These are phyloP conservation scores for Trypanosoma lewisi DNA, from an alignment of 208 protist species.

Conservation along the genomic window DNA sequence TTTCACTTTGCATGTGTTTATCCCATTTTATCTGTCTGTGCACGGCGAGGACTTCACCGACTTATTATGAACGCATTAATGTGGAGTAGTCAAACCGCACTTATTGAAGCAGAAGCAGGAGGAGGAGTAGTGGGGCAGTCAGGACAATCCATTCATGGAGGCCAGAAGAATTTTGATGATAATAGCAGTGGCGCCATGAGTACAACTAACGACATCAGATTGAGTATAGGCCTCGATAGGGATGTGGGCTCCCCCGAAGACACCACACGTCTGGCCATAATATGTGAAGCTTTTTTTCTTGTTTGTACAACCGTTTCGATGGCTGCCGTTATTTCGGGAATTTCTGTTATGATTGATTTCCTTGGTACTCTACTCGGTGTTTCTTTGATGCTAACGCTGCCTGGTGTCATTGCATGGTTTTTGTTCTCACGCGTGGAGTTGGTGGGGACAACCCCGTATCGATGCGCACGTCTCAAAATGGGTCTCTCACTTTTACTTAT, in stretches of 20 bases:
- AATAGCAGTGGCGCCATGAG: background rate
- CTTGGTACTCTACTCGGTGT: slow-evolving; percentile 59
- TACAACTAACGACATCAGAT: background rate
- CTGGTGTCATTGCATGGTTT: slow-evolving; percentile 53
- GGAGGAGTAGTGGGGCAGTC: background rate
- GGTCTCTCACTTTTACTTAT: slow-evolving; percentile 34
- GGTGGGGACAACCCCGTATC: slow-evolving; percentile 8
- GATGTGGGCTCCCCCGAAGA: slow-evolving; percentile 68
- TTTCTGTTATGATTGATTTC: slow-evolving; percentile 66
- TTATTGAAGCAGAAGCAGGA: slow-evolving; percentile 27
- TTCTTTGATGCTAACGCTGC: slow-evolving; percentile 61
- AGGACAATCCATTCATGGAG: too few species aligned
- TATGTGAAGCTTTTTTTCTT: slow-evolving; percentile 58
- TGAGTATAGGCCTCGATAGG: slow-evolving; percentile 32
- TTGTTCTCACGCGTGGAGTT: slow-evolving; percentile 37
- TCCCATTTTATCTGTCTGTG: slow-evolving; percentile 74
- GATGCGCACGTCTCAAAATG: slow-evolving; percentile 23
- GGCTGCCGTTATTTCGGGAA: slow-evolving; percentile 51
- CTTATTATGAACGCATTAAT: slow-evolving; percentile 53
- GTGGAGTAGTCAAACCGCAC: slow-evolving; percentile 38
- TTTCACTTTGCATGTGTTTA: slow-evolving; percentile 83
- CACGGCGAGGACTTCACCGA: slow-evolving; percentile 59
- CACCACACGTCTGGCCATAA: slow-evolving; percentile 63
- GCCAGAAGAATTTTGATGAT: too few species aligned
- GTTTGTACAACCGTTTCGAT: slow-evolving; percentile 46